These are phyloP conservation scores for Termitomyces sp. DNA, from an alignment of 768 basidiomycete genomes.

Conservation along the genomic window DNA sequence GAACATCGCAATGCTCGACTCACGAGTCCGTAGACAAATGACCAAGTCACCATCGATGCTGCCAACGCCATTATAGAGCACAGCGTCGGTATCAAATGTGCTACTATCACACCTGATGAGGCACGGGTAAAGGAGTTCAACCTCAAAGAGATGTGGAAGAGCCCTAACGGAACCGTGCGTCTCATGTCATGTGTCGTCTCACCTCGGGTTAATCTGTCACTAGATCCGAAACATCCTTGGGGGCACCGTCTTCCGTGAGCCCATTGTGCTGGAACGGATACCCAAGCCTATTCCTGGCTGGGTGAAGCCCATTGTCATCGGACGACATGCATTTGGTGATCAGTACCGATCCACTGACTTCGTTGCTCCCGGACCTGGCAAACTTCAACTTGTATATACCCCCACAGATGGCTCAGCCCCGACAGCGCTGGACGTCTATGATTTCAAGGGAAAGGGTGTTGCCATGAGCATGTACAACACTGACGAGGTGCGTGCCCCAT, in stretches of 20 bases:
- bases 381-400: constrained; percentile 87
- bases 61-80: constrained; percentile 93
- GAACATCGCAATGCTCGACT: background rate
- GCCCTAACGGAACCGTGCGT: constrained; percentile 88
- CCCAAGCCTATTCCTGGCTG: constrained; percentile 96
- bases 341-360: constrained; percentile 97
- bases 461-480: constrained; percentile 99
- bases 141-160: constrained; percentile 98
- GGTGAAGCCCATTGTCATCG: constrained; percentile 94
- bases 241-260: constrained; percentile 98
- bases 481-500: constrained; percentile 57
- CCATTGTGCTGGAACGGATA: constrained; percentile 87
- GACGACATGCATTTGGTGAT: constrained; percentile 96
- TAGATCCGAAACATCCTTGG: constrained; percentile 97
- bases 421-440: constrained; percentile 78
- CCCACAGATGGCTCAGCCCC: constrained; percentile 70
- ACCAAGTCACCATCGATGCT: constrained; percentile 88
- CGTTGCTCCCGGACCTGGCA: constrained; percentile 87
- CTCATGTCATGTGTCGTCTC: constrained; percentile 7
- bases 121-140: constrained; percentile 95
- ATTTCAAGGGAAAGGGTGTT: constrained; percentile 90
- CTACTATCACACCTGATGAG: constrained; percentile 98
- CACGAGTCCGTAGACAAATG: constrained; percentile 63
- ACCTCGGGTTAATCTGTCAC: background rate
- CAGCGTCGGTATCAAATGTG: constrained; percentile 98